phyloP scores from a whole-genome alignment of 768 basidiomycete genomes.

The Xerocomus spinulosus region DNA sequence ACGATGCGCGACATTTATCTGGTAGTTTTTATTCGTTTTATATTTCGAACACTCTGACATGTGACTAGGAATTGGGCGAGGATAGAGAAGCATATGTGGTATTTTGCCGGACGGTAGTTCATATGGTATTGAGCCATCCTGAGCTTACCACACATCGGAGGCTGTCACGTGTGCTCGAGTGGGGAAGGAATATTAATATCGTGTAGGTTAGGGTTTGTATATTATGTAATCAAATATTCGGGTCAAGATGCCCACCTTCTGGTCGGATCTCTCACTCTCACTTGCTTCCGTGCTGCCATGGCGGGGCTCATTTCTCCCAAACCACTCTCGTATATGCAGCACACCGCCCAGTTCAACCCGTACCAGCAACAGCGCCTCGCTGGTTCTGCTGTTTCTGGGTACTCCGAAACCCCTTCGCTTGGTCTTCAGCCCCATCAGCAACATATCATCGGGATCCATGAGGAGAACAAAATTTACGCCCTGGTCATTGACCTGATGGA shows the following conservation, averaged over 20 bases:
- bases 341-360: conserved; percentile 53
- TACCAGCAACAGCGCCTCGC: conserved; percentile 47
- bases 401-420: conserved; percentile 62
- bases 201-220: conserved; percentile 27
- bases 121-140: conserved; percentile 24
- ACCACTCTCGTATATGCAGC: conserved; percentile 61
- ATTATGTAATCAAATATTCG: conserved; percentile 21
- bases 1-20: conserved; percentile 46
- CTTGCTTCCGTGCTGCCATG: conserved; percentile 34
- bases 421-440: conserved; percentile 51
- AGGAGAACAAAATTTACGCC: conserved; percentile 82
- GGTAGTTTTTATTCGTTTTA: conserved; percentile 30
- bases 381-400: conserved; percentile 33
- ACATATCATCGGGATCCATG: conserved; percentile 49
- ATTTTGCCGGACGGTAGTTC: conserved; percentile 34
- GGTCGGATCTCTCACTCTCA: conserved; percentile 11
- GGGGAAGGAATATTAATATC: conserved; percentile 21
- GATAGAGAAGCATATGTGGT: conserved; percentile 29
- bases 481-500: conserved; percentile 87
- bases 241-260: neutral
- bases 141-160: conserved; percentile 32
- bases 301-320: conserved; percentile 61
- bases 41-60: conserved; percentile 6
- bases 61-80: conserved; percentile 6
- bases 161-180: conserved; percentile 30